Evolutionary conservation across 495 filamentous ascomycete species (phyloP).

Genomic region (Penicillium malachiteum): DNA sequence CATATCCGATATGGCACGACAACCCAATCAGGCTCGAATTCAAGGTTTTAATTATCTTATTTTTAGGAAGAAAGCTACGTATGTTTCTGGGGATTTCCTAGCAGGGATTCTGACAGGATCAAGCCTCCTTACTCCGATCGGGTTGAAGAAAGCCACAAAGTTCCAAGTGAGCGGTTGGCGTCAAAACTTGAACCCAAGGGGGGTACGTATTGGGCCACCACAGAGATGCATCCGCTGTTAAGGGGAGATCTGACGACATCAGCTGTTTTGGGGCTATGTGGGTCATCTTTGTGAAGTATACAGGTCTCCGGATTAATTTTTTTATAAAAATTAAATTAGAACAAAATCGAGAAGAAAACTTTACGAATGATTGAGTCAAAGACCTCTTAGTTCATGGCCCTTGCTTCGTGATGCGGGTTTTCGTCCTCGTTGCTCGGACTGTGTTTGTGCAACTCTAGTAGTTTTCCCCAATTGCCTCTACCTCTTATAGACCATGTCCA

Average conservation of each 20-base stretch:
- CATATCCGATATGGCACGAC: background rate
- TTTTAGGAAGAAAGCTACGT: background rate
- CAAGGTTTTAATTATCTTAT: background rate
- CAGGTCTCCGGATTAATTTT: background rate
- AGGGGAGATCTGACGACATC: constrained; percentile 18
- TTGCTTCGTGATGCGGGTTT: constrained; percentile 20
- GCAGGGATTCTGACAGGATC: constrained; percentile 13
- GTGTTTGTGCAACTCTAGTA: constrained; percentile 13
- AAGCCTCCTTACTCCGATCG: constrained; percentile 19
- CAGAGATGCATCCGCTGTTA: background rate
- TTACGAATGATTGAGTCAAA: too few relatives aligned
- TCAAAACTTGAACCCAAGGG: background rate
- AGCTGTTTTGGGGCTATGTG: background rate
- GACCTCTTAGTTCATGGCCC: constrained; percentile 12
- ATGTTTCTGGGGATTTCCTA: background rate
- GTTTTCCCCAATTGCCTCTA: constrained; percentile 3
- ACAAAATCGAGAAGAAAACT: too few relatives aligned
- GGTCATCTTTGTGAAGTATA: too few relatives aligned
- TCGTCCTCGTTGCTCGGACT: constrained; percentile 11
- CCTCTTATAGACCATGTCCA: constrained; percentile 20
- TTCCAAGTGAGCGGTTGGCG: constrained; percentile 13
- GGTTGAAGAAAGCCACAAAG: constrained; percentile 6
- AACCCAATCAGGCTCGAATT: background rate
- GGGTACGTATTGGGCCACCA: constrained; percentile 12
- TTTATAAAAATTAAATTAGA: background rate